Evolutionary conservation across 1,284 basidiomycete species (phyloP).

Genomic region (Melampsora larici-populina): DNA sequence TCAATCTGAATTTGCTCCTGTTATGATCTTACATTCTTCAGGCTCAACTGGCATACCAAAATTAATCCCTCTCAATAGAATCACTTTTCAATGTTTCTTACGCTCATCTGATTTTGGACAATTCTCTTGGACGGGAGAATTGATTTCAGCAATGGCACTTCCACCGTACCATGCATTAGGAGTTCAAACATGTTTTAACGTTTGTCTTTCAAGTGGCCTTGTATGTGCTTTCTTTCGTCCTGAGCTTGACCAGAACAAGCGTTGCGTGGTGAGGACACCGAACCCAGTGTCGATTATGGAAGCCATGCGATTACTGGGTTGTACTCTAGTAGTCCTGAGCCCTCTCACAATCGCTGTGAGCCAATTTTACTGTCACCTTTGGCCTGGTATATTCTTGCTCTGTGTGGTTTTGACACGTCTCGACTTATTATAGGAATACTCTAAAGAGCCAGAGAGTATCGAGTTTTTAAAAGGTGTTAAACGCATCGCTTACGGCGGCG

Average conservation of each 20-base stretch:
- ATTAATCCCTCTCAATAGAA: neutral
- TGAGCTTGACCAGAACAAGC: neutral
- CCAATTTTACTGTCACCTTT: too few relatives aligned
- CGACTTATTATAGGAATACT: neutral
- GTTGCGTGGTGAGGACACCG: neutral
- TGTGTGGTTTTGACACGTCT: too few relatives aligned
- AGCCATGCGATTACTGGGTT: neutral
- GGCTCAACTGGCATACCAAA: conserved; percentile 1
- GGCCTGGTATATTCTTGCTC: too few relatives aligned
- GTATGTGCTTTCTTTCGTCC: neutral
- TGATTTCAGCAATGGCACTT: neutral
- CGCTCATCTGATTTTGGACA: neutral
- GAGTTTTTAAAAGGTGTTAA: neutral
- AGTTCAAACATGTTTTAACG: neutral
- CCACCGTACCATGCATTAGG: neutral
- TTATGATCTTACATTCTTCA: neutral
- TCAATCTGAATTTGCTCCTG: neutral
- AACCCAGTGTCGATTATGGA: neutral
- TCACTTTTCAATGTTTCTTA: neutral
- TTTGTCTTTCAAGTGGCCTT: neutral
- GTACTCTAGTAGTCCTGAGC: neutral
- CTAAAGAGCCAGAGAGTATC: neutral
- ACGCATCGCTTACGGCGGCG: neutral
- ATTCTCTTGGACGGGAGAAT: conserved; percentile 1
- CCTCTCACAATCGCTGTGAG: neutral